Percentiles rank a stretch among this genome's conserved stretches.
These are phyloP conservation scores for Triadica sebifera DNA, from an alignment of 345 rosid genomes.

Conservation along the genomic window DNA sequence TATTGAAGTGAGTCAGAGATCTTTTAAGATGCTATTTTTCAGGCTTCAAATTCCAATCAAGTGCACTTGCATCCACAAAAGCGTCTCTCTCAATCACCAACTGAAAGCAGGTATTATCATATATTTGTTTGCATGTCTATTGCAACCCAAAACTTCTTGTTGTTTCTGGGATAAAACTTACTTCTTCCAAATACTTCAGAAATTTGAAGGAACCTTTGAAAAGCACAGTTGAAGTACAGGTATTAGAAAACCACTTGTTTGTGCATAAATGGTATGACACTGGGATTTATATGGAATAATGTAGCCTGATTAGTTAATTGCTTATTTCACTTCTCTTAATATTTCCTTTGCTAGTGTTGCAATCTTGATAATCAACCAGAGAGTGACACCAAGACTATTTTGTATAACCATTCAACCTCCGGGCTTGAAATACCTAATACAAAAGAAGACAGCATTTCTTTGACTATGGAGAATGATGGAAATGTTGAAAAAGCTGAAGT, in stretches of 20 bases:
- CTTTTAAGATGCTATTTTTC: conserved; percentile 17
- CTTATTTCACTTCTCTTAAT: conserved; percentile 13
- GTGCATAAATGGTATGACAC: conserved; percentile 5
- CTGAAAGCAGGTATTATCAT: conserved; percentile 53
- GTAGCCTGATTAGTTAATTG: neutral
- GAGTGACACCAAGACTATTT: conserved; percentile 26
- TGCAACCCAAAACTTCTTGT: conserved; percentile 6
- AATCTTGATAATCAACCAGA: conserved; percentile 29
- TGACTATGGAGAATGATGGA: conserved; percentile 43
- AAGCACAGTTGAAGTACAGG: conserved; percentile 45
- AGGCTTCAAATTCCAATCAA: conserved; percentile 46
- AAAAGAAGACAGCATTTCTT: conserved; percentile 40
- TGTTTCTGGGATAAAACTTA: conserved; percentile 9
- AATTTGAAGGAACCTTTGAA: conserved; percentile 28
- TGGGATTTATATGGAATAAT: neutral
- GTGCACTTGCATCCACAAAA: conserved; percentile 46
- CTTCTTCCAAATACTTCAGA: conserved; percentile 33
- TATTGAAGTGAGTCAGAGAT: neutral
- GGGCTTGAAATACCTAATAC: conserved; percentile 34
- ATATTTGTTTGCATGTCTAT: conserved; percentile 3
- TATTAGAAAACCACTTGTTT: conserved; percentile 19
- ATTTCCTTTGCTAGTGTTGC: conserved; percentile 36
- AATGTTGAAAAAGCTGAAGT: conserved; percentile 75
- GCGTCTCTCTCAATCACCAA: conserved; percentile 56
- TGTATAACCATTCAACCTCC: conserved; percentile 23